phyloP scores from a whole-genome alignment of 495 filamentous ascomycete genomes.

The Penicillium robsamsonii region DNA sequence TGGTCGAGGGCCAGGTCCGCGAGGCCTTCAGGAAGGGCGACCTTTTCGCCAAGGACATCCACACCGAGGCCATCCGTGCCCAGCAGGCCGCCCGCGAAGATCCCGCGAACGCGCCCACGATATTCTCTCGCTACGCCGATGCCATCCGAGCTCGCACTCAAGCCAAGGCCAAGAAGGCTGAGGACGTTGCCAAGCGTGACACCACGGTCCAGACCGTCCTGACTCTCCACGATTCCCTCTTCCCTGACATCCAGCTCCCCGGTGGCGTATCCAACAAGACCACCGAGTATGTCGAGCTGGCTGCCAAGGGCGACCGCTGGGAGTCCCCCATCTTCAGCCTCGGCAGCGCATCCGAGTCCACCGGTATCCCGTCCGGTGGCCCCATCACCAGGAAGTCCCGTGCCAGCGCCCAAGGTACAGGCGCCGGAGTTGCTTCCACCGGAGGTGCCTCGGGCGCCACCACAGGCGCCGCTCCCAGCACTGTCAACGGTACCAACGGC shows the following conservation, averaged over 20 bases:
- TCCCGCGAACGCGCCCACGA: conserved; percentile 75
- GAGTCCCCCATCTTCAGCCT: conserved; percentile 92
- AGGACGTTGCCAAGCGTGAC: conserved; percentile 55
- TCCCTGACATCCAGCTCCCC: conserved; percentile 82
- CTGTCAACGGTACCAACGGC: conserved; percentile 18
- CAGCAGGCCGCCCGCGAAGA: conserved; percentile 63
- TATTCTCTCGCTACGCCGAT: conserved; percentile 78
- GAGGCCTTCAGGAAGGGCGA: conserved; percentile 73
- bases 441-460: conserved; percentile 12
- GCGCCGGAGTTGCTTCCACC: conserved; percentile 9
- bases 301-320: conserved; percentile 87
- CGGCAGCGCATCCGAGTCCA: conserved; percentile 70
- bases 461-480: conserved; percentile 10
- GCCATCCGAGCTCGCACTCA: conserved; percentile 73
- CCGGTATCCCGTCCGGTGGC: conserved; percentile 63
- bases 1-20: conserved; percentile 82
- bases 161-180: conserved; percentile 68
- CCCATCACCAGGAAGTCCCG: conserved; percentile 67
- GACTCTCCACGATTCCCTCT: conserved; percentile 86
- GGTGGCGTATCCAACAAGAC: conserved; percentile 93
- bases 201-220: conserved; percentile 75
- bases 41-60: conserved; percentile 66
- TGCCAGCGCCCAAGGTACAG: conserved; percentile 25
- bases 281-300: conserved; percentile 88
- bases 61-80: conserved; percentile 77